A percentile compares a stretch with the other conserved stretches of the same genome.
phyloP scores from a whole-genome alignment of 257 asterid genomes.

The Paulownia fortunei region DNA sequence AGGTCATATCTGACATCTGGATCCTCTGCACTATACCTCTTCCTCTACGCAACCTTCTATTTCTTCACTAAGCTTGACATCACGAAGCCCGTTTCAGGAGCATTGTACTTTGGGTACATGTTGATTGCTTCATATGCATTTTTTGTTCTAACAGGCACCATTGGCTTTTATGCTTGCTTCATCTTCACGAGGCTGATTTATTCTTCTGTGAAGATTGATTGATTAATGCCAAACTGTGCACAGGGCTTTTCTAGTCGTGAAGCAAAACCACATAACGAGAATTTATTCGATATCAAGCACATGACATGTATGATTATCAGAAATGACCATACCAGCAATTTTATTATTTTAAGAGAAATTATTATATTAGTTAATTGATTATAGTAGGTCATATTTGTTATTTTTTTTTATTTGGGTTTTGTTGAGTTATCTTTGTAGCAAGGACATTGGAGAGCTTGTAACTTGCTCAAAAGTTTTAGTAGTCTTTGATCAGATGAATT shows the following conservation, averaged over 20 bases:
- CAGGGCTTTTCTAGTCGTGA: background rate
- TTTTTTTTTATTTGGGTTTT: background rate
- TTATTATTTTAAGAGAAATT: background rate
- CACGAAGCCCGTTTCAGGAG: slow-evolving; percentile 75
- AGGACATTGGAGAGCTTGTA: slow-evolving; percentile 11
- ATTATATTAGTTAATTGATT: background rate
- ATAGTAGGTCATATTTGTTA: slow-evolving; percentile 21
- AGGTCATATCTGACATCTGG: slow-evolving; percentile 76
- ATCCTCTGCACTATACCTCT: slow-evolving; percentile 73
- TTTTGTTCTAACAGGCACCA: slow-evolving; percentile 74
- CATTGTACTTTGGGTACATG: slow-evolving; percentile 83
- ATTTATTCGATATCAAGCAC: background rate
- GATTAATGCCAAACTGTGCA: slow-evolving; percentile 24
- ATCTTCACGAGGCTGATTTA: slow-evolving; percentile 82
- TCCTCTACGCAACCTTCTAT: slow-evolving; percentile 79
- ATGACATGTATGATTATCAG: slow-evolving; percentile 28
- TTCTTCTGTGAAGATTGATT: slow-evolving; percentile 87
- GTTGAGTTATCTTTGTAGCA: slow-evolving; percentile 14
- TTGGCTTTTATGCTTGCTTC: slow-evolving; percentile 81
- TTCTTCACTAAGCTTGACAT: slow-evolving; percentile 86
- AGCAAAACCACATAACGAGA: background rate
- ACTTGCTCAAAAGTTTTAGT: slow-evolving; percentile 10
- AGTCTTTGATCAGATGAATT: background rate
- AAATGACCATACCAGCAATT: background rate
- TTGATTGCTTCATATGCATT: slow-evolving; percentile 71